These are phyloP conservation scores for Solanum medicagineum DNA, from an alignment of 257 asterid species.

Conservation along the genomic window DNA sequence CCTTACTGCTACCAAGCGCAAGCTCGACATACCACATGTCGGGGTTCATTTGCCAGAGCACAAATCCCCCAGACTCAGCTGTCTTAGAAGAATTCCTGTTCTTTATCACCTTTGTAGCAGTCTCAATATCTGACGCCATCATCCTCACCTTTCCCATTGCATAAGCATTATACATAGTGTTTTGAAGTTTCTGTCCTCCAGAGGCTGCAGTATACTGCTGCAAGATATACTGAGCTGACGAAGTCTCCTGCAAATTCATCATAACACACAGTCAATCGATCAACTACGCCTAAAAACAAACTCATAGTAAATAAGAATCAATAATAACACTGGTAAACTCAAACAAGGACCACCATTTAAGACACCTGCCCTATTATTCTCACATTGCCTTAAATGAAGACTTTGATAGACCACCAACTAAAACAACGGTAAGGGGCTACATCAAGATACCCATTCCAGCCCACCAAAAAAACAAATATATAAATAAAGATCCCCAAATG, in stretches of 20 bases:
- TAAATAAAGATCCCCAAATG: background rate
- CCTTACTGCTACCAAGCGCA: conserved; percentile 66
- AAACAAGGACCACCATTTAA: conserved; percentile 11
- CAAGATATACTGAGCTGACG: conserved; percentile 76
- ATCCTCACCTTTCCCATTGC: conserved; percentile 76
- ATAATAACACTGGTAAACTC: background rate
- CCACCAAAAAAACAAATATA: background rate
- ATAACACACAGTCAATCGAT: background rate
- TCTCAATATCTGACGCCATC: conserved; percentile 69
- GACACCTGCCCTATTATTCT: conserved; percentile 1
- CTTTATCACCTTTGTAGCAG: conserved; percentile 64
- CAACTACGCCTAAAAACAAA: background rate
- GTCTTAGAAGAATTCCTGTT: conserved; percentile 36
- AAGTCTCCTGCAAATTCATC: conserved; percentile 38
- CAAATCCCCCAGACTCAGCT: conserved; percentile 61
- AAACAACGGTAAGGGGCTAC: background rate
- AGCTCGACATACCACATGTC: conserved; percentile 86
- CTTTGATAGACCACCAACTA: conserved; percentile 5
- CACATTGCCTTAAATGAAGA: conserved; percentile 1
- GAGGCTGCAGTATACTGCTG: conserved; percentile 79
- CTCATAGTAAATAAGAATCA: background rate
- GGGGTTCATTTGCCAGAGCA: conserved; percentile 83
- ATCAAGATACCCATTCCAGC: background rate
- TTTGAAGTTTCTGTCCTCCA: conserved; percentile 64
- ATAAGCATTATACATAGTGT: conserved; percentile 55